phyloP scores from a whole-genome alignment of 441 rosid genomes.

The Flueggea neowawraea region DNA sequence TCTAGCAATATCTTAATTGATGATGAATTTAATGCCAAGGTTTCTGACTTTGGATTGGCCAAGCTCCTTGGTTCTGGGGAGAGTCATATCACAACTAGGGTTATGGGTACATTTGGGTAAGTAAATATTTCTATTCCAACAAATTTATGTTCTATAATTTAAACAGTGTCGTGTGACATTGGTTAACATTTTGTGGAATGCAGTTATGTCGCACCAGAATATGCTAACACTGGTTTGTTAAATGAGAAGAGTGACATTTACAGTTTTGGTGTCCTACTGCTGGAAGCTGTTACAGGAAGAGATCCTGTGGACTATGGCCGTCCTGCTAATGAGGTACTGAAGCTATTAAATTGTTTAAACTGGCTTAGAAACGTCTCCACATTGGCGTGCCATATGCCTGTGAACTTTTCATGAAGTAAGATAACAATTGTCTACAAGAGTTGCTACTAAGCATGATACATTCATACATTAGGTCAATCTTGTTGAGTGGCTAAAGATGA shows the following conservation, averaged over 20 bases:
- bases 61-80: constrained; percentile 88
- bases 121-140: neutral
- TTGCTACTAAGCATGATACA: no score
- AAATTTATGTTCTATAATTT: no score
- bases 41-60: constrained; percentile 94
- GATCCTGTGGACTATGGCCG: constrained; percentile 98
- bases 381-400: no score
- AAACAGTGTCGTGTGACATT: no score
- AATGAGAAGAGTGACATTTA: constrained; percentile 96
- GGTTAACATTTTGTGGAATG: neutral
- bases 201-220: constrained; percentile 98
- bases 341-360: neutral
- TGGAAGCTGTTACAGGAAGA: constrained; percentile 93
- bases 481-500: constrained; percentile 96
- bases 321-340: constrained; percentile 76
- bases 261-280: constrained; percentile 90
- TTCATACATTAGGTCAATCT: constrained; percentile 52
- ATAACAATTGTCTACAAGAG: no score
- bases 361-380: no score
- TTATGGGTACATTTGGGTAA: constrained; percentile 99
- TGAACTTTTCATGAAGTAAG: no score
- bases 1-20: constrained; percentile 94
- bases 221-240: constrained; percentile 91
- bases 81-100: constrained; percentile 94
- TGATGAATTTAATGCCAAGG: constrained; percentile 78